These are phyloP conservation scores for Gossypium bickii DNA, from an alignment of 345 rosid genomes.

Conservation along the genomic window DNA sequence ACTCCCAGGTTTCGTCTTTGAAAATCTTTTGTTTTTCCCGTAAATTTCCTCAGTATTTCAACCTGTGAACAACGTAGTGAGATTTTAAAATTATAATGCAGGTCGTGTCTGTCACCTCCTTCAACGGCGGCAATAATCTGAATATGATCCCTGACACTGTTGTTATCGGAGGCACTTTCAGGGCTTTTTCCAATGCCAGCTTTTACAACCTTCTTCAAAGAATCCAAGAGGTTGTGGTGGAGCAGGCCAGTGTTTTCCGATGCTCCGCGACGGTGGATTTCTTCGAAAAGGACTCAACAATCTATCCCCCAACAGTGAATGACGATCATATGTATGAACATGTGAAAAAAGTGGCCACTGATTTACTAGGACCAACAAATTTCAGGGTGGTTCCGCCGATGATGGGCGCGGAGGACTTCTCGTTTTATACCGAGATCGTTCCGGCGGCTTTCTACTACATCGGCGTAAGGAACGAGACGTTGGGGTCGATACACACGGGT, in stretches of 20 bases:
- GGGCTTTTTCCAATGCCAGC: conserved; percentile 76
- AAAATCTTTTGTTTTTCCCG: background rate
- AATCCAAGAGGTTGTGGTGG: conserved; percentile 70
- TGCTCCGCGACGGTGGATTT: conserved; percentile 64
- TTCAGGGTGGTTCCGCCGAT: conserved; percentile 60
- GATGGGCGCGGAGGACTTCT: conserved; percentile 96
- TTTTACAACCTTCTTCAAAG: conserved; percentile 61
- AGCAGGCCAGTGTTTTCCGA: conserved; percentile 62
- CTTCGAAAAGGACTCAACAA: conserved; percentile 55
- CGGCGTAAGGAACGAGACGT: conserved; percentile 70
- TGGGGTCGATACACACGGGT: conserved; percentile 62
- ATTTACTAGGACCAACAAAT: conserved; percentile 50
- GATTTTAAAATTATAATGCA: conserved; percentile 3
- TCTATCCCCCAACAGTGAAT: conserved; percentile 75
- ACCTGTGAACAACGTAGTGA: background rate
- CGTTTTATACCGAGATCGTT: conserved; percentile 63
- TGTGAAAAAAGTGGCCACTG: conserved; percentile 58
- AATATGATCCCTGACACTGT: conserved; percentile 47
- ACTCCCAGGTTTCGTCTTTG: conserved; percentile 54
- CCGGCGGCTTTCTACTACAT: conserved; percentile 79
- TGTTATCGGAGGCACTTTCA: conserved; percentile 67
- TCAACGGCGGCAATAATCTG: conserved; percentile 55
- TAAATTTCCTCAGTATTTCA: background rate
- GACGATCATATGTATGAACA: conserved; percentile 57
- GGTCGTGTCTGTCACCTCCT: conserved; percentile 80